These are phyloP conservation scores for Colletotrichum echinochloae DNA, from an alignment of 2,329 filamentous ascomycete genomes.

Conservation along the genomic window DNA sequence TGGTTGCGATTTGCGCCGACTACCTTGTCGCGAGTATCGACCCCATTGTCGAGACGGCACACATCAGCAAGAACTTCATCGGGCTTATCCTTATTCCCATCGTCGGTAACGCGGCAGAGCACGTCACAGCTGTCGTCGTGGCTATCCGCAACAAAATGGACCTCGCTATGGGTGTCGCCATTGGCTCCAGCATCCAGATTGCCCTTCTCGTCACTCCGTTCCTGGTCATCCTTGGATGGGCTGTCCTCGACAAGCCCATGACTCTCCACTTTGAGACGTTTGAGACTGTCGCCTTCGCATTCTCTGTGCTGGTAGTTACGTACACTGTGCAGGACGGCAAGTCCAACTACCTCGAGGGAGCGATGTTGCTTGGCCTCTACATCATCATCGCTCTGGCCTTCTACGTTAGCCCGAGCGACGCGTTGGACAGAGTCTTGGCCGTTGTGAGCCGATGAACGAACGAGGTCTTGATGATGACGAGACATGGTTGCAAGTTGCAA, in stretches of 20 bases:
- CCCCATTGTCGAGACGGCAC: constrained; percentile 73
- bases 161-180: constrained; percentile 80
- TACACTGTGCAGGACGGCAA: constrained; percentile 85
- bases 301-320: constrained; percentile 80
- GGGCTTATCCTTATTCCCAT: constrained; percentile 84
- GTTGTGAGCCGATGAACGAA: constrained; percentile 25
- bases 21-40: constrained; percentile 84
- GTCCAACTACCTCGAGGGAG: constrained; percentile 86
- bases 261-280: constrained; percentile 85
- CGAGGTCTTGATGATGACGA: neutral
- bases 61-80: constrained; percentile 85
- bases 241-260: constrained; percentile 77
- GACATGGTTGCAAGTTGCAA: neutral
- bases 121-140: constrained; percentile 84
- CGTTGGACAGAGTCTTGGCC: constrained; percentile 54
- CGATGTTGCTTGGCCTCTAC: constrained; percentile 72
- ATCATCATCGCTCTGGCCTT: constrained; percentile 72
- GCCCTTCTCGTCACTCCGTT: constrained; percentile 84
- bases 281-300: constrained; percentile 81
- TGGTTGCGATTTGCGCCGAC: constrained; percentile 81
- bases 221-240: constrained; percentile 84
- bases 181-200: constrained; percentile 86
- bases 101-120: constrained; percentile 83
- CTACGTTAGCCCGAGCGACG: constrained; percentile 65
- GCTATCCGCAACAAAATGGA: constrained; percentile 83